Evolutionary conservation across 1,284 basidiomycete genomes (phyloP).

Genomic region (Inonotus hispidus): DNA sequence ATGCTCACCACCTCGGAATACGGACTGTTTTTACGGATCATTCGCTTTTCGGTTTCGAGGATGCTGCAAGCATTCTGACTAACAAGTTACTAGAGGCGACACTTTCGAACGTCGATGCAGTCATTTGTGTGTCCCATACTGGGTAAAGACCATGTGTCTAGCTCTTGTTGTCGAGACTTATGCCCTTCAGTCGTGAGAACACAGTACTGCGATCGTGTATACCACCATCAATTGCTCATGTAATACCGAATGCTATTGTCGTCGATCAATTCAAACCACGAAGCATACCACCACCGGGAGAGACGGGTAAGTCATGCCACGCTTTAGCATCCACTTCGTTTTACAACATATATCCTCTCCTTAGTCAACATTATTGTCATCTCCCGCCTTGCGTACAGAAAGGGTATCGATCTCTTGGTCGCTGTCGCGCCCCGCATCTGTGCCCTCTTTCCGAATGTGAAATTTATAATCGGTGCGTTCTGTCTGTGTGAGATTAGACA

Average conservation of each 20-base stretch:
- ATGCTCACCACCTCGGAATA: conserved; percentile 79
- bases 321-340: background rate
- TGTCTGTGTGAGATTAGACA: background rate
- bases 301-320: conserved; percentile 47
- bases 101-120: conserved; percentile 86
- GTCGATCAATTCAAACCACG: conserved; percentile 78
- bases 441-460: conserved; percentile 74
- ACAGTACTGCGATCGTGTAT: conserved; percentile 86
- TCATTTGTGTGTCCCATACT: conserved; percentile 97
- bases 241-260: conserved; percentile 94
- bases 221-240: conserved; percentile 63
- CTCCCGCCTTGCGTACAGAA: conserved; percentile 94
- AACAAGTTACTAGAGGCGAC: conserved; percentile 91
- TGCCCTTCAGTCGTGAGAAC: conserved; percentile 73
- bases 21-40: conserved; percentile 96
- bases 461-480: conserved; percentile 78
- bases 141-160: conserved; percentile 45
- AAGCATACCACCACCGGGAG: conserved; percentile 36
- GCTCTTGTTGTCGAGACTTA: background rate
- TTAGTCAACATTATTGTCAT: conserved; percentile 90
- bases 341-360: background rate
- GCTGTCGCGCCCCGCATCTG: conserved; percentile 91
- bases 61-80: conserved; percentile 93
- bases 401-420: conserved; percentile 94
- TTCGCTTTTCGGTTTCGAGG: conserved; percentile 92